These are phyloP conservation scores for Nemania diffusa DNA, from an alignment of 2,329 filamentous ascomycete species.

Conservation along the genomic window DNA sequence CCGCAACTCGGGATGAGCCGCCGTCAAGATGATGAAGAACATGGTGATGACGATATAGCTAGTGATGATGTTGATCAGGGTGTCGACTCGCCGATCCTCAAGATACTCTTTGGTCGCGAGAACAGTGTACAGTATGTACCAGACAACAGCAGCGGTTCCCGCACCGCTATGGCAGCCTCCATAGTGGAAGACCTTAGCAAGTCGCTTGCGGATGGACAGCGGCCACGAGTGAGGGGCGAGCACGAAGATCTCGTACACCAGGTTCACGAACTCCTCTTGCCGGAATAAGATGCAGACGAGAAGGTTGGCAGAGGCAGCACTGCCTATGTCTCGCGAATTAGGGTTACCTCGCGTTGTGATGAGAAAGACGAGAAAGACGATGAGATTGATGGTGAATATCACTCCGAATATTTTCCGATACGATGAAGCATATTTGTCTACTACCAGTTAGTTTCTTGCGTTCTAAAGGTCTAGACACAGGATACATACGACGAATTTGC, in stretches of 20 bases:
- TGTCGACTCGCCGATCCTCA: constrained; percentile 37
- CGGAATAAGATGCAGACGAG: constrained; percentile 61
- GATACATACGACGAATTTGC: constrained; percentile 42
- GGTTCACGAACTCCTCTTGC: constrained; percentile 65
- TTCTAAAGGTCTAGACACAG: not conserved
- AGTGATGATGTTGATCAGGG: constrained; percentile 43
- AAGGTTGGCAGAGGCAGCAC: constrained; percentile 61
- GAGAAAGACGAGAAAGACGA: constrained; percentile 59
- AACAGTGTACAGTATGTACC: constrained; percentile 57
- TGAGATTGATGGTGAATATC: constrained; percentile 62
- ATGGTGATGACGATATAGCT: constrained; percentile 63
- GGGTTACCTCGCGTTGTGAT: constrained; percentile 48
- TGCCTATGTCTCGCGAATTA: constrained; percentile 51
- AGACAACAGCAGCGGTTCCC: constrained; percentile 60
- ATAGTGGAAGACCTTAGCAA: constrained; percentile 64
- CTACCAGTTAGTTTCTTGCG: constrained; percentile 22
- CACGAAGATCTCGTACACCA: constrained; percentile 59
- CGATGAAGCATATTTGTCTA: constrained; percentile 47
- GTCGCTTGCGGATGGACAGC: constrained; percentile 59
- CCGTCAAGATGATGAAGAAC: constrained; percentile 67
- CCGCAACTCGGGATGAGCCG: constrained; percentile 73
- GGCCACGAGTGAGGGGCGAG: constrained; percentile 59
- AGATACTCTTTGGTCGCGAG: constrained; percentile 45
- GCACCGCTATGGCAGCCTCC: constrained; percentile 64
- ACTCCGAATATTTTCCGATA: constrained; percentile 68